Evolutionary conservation across 2,329 filamentous ascomycete genomes (phyloP), one percentile per base, ranked within the genome.

Genomic region (Venturia aucupariae): DNA sequence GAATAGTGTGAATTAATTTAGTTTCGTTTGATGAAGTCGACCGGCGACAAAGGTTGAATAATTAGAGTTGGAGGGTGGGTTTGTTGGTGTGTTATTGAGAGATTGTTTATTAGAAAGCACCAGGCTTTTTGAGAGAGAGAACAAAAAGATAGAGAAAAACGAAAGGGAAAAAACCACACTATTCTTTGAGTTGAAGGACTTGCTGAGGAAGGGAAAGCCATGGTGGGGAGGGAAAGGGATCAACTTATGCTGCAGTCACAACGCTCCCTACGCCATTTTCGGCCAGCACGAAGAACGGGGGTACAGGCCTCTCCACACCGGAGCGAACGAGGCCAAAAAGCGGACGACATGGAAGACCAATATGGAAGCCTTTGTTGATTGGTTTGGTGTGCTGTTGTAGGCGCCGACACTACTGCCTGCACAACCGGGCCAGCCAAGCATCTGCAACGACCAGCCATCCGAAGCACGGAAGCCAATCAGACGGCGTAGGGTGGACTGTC

Each of bases 111-210:
- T 69, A 60, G 68, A 66, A 72, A 75, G 74, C 78, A 79, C 79
- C 79, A 79, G 79, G 78, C 79, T 75, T 71, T 64, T 51, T 27
- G 60, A 41, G 67, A 71, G 67, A 69, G 70, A 73, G 73, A 77
- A 73, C 72, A 71, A 73, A 74, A 70, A 71, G 65, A 75, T 75
- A 73, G 74, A 72, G 72, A 74, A 74, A 73, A 71, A 72, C 67
- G 70, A 70, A 70, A 69, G 71, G 75, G 76, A 76, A 75, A 75
- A 74, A 76, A 77, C 77, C 71, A 76, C 73, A 75, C 78, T 80
- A 76, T 77, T 80, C 79, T 78, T 70, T 69, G 70, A 74, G 74
- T 67, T 70, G 51, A 79, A 77, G 79, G 71, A 76, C 79, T 81
- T 80, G 78, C 78, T 81, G 77, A 75, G 77, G 76, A 78, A 72